Evolutionary conservation across 257 asterid genomes (phyloP).

Genomic region (Nicotiana sylvestris): DNA sequence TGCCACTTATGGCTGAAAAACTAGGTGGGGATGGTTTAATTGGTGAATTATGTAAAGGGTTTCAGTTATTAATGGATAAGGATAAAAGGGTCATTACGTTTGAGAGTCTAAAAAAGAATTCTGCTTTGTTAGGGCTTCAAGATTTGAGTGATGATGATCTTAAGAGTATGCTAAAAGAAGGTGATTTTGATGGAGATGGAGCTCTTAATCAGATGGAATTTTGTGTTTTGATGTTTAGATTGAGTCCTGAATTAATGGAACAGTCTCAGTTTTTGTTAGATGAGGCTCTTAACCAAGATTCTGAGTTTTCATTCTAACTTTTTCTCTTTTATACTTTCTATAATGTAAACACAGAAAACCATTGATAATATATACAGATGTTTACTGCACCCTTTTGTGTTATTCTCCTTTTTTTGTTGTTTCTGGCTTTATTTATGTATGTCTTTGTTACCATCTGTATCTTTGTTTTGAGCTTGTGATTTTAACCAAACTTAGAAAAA

Average conservation of each 20-base stretch:
- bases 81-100: conserved; percentile 45
- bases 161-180: conserved; percentile 39
- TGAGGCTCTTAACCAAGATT: conserved; percentile 33
- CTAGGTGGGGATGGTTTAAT: conserved; percentile 51
- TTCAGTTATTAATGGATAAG: conserved; percentile 38
- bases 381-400: too few relatives aligned
- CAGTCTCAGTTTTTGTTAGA: conserved; percentile 42
- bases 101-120: conserved; percentile 45
- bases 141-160: conserved; percentile 43
- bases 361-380: not conserved
- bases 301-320: conserved; percentile 27
- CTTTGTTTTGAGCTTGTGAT: not conserved
- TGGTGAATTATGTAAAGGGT: conserved; percentile 53
- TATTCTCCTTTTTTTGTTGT: too few relatives aligned
- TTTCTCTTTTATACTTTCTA: not conserved
- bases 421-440: too few relatives aligned
- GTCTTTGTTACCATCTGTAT: not conserved
- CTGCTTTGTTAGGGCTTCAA: conserved; percentile 42
- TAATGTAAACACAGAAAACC: not conserved
- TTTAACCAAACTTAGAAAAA: not conserved
- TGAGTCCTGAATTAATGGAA: conserved; percentile 54
- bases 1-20: conserved; percentile 55
- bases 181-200: conserved; percentile 56
- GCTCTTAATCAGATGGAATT: conserved; percentile 60
- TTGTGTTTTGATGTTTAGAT: conserved; percentile 54